Evolutionary conservation across 805 yeast species (phyloP), one percentile per base, ranked within the genome.

Genomic region (Vanderwaltozyma tropicalis): DNA sequence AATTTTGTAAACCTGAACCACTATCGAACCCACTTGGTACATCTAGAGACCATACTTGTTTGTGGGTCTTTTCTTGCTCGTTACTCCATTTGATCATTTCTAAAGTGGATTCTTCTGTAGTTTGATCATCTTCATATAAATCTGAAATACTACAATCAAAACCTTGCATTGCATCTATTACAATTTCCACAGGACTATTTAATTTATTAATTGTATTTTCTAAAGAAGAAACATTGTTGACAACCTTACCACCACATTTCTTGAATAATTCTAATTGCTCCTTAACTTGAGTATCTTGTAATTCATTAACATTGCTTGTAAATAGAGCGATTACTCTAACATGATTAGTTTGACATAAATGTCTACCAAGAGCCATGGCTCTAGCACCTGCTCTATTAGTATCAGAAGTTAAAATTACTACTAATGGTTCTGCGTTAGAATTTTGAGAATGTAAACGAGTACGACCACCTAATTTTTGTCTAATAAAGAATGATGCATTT

Each of bases 161-260:
- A 0, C 95, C 96, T 53, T 83, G 95, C 47, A 87, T 65, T 1
- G 87, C 92, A 57, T 87, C 96, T 15, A 87, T 52, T 9, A 86
- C 71, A 42, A 87, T 64, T 53, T 86, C 95, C 13, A 83, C 75
- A 0, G 94, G 92, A 2, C 84, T 71, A 32, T 79, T 82, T 28
- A 77, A 61, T 40, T 71, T 69, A 11, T 55, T 64, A 46, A 66
- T 56, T 27, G 59, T 57, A 18, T 34, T 57, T 39, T 53, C 64
- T 52, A 66, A 62, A 31, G 53, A 70, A 33, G 42, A 52, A 44
- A 60, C 50, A 9, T 61, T 52, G 16, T 59, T 61, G 29, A 61
- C 73, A n/a, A 72, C 58, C 46, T 79, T 80, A n/a, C 94, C 94
- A 9, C 92, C 94, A 41, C 70, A 60, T 13, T 67, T 61, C 39